Conservation (phyloP, 441 rosid species). For the Populus hybrid region DNA sequence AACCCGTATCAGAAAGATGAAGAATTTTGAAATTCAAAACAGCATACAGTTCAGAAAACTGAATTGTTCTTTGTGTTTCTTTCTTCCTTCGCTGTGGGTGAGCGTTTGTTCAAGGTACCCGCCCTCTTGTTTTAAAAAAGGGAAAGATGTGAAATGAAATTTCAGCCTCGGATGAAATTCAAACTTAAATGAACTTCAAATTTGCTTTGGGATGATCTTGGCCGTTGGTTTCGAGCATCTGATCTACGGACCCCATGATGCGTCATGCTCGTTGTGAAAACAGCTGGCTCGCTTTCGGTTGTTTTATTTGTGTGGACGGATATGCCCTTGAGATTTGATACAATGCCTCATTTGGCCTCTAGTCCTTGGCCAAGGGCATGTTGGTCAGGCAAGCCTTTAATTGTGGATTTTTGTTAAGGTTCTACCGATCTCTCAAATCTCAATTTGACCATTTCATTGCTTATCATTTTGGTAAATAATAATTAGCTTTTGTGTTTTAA, state of each 20-base stretch:
- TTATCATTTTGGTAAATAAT: background rate
- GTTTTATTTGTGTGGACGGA: constrained; percentile 1
- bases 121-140: constrained; percentile 32
- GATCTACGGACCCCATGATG: constrained; percentile 28
- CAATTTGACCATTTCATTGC: background rate
- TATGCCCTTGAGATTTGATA: constrained; percentile 9
- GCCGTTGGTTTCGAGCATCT: constrained; percentile 28
- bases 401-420: background rate
- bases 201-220: constrained; percentile 25
- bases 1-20: background rate
- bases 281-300: constrained; percentile 40
- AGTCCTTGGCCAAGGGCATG: background rate
- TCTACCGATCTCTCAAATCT: background rate
- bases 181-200: constrained; percentile 34
- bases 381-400: background rate
- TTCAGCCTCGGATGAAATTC: constrained; percentile 28
- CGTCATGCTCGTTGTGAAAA: constrained; percentile 20
- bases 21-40: background rate
- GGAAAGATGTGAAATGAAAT: constrained; percentile 16
- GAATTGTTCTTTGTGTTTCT: background rate
- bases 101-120: constrained; percentile 29
- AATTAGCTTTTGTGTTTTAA: too few relatives aligned
- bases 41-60: background rate
- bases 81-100: too few relatives aligned
- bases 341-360: background rate